A percentile compares a stretch with the other conserved stretches of the same genome.
Evolutionary conservation across 176 grass and related monocot genomes (phyloP).

Genomic region (Aechmea fasciata): DNA sequence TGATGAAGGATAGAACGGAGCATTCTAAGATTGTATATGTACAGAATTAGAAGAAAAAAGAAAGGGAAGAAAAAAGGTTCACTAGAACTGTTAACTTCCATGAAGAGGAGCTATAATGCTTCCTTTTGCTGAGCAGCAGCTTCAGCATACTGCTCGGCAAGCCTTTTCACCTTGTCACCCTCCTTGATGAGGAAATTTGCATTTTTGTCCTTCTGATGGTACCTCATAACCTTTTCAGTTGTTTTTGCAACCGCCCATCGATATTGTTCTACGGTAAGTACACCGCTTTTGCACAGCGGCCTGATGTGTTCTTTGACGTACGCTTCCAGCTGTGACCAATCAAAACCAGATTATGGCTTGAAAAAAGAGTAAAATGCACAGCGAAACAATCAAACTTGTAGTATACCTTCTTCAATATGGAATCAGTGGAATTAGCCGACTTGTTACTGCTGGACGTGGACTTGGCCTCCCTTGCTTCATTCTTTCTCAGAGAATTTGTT

Average conservation of each 20-base stretch:
- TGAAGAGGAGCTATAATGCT: conserved; percentile 21
- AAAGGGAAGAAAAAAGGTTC: neutral
- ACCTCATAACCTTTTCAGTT: conserved; percentile 77
- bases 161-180: conserved; percentile 90
- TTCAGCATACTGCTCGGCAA: conserved; percentile 79
- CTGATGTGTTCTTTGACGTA: conserved; percentile 92
- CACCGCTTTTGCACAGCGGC: conserved; percentile 84
- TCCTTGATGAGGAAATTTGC: conserved; percentile 90
- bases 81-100: neutral
- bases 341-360: neutral
- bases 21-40: neutral
- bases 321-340: conserved; percentile 46
- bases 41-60: neutral
- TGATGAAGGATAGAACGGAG: neutral
- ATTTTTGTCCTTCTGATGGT: conserved; percentile 55
- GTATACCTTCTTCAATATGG: conserved; percentile 86
- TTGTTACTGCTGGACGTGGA: conserved; percentile 21
- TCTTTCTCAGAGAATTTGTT: conserved; percentile 19
- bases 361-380: conserved; percentile 1
- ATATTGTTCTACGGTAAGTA: conserved; percentile 70
- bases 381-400: neutral
- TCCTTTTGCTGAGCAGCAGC: conserved; percentile 54
- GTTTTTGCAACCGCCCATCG: conserved; percentile 58
- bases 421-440: conserved; percentile 27
- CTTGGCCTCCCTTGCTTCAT: conserved; percentile 29